A percentile compares a stretch with the other conserved stretches of the same genome.
phyloP scores from a whole-genome alignment of 495 filamentous ascomycete genomes.

The Umbilicaria muhlenbergii region DNA sequence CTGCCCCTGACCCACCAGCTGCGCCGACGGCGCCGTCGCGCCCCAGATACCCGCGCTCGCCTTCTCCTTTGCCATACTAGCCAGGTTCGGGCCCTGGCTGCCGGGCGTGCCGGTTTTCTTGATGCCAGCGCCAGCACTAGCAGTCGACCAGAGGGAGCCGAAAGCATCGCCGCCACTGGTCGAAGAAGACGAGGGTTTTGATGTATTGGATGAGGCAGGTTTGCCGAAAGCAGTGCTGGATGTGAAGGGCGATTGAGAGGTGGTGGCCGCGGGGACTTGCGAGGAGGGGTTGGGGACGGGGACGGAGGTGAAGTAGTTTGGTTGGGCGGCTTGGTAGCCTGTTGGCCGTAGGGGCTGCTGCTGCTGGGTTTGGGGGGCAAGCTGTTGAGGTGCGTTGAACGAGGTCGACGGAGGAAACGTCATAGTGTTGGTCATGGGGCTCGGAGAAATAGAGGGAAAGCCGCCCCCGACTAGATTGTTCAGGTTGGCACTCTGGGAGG shows the following conservation, averaged over 20 bases:
- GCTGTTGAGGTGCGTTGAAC: constrained; percentile 26
- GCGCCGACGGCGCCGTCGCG: constrained; percentile 25
- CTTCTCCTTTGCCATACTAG: constrained; percentile 91
- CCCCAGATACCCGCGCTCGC: constrained; percentile 92
- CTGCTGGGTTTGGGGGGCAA: constrained; percentile 12
- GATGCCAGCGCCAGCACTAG: constrained; percentile 52
- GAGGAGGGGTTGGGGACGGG: constrained; percentile 25
- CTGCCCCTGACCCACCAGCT: constrained; percentile 14
- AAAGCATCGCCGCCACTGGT: constrained; percentile 61
- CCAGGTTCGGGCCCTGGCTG: constrained; percentile 60
- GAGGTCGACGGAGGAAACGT: constrained; percentile 36
- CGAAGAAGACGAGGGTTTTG: constrained; percentile 17
- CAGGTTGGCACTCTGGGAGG: constrained; percentile 61
- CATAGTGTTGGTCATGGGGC: constrained; percentile 31
- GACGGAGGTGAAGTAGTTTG: constrained; percentile 92
- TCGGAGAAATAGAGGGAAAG: constrained; percentile 67
- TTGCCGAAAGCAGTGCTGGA: constrained; percentile 17
- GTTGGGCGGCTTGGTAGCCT: constrained; percentile 59
- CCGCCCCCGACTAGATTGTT: constrained; percentile 48
- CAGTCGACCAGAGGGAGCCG: constrained; percentile 66
- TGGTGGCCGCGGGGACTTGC: constrained; percentile 11
- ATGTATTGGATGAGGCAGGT: constrained; percentile 34
- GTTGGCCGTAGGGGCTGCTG: constrained; percentile 39
- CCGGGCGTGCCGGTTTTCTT: constrained; percentile 46
- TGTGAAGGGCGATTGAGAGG: constrained; percentile 14